A percentile compares a stretch with the other conserved stretches of the same genome.
phyloP scores from a whole-genome alignment of 768 basidiomycete genomes.

The Royoungia palumana region DNA sequence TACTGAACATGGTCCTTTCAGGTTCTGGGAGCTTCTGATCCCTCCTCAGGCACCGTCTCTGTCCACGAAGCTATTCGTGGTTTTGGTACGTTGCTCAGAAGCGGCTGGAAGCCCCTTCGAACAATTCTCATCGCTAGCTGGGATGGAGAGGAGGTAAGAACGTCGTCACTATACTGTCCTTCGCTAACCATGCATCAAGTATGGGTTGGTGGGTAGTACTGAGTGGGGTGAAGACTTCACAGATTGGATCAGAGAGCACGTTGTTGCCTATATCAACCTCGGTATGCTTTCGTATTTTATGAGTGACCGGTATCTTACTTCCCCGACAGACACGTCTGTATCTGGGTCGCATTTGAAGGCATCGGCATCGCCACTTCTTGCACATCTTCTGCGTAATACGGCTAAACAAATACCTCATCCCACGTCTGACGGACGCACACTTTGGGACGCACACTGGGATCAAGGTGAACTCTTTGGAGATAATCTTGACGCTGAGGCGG shows the following conservation, averaged over 20 bases:
- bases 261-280: conserved; percentile 88
- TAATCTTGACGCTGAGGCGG: conserved; percentile 28
- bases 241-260: conserved; percentile 74
- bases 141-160: conserved; percentile 68
- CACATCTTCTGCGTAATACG: conserved; percentile 64
- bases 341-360: conserved; percentile 49
- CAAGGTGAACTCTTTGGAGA: conserved; percentile 39
- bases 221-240: conserved; percentile 95
- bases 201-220: conserved; percentile 79
- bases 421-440: conserved; percentile 53
- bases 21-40: conserved; percentile 54
- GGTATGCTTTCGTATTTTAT: conserved; percentile 31
- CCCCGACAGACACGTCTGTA: conserved; percentile 48
- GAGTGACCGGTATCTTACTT: conserved; percentile 25
- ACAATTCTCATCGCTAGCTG: conserved; percentile 76
- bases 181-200: conserved; percentile 31
- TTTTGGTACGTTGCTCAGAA: conserved; percentile 46
- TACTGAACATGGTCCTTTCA: conserved; percentile 9
- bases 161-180: neutral
- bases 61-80: conserved; percentile 56
- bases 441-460: conserved; percentile 78
- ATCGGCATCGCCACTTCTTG: conserved; percentile 77
- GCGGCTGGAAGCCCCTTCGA: conserved; percentile 67
- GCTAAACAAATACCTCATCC: conserved; percentile 77
- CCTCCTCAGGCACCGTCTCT: conserved; percentile 54